phyloP scores from a whole-genome alignment of 2,329 filamentous ascomycete genomes.

The Ophiosphaerella korrae region DNA sequence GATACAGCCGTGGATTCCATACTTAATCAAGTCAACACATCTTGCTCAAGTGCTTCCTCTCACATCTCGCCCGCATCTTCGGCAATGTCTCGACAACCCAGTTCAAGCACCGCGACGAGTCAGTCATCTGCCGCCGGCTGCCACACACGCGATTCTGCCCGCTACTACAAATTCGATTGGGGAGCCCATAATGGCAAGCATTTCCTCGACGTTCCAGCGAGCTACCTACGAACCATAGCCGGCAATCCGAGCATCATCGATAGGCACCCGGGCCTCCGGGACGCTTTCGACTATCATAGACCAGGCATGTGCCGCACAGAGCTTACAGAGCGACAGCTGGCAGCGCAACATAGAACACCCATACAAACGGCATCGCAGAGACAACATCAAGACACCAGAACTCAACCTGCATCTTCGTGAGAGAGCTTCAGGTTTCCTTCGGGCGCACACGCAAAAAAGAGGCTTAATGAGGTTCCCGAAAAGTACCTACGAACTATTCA shows the following conservation, averaged over 20 bases:
- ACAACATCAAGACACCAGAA: neutral
- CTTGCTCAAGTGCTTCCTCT: neutral
- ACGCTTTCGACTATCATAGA: constrained; percentile 31
- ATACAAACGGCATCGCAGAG: neutral
- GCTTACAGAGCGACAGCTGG: neutral
- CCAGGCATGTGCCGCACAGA: constrained; percentile 20
- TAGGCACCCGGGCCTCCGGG: constrained; percentile 23
- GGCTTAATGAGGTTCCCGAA: constrained; percentile 22
- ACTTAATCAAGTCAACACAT: neutral
- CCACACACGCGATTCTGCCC: constrained; percentile 9
- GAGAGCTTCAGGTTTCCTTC: constrained; percentile 16
- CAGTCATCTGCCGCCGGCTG: neutral
- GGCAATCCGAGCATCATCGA: constrained; percentile 25
- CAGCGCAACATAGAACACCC: constrained; percentile 1
- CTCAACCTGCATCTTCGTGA: neutral
- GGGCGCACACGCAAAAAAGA: constrained; percentile 15
- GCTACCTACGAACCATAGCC: constrained; percentile 28
- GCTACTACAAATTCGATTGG: constrained; percentile 29
- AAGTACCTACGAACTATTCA: constrained; percentile 27
- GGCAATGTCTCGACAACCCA: constrained; percentile 14
- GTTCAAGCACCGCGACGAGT: constrained; percentile 15
- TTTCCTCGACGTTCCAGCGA: constrained; percentile 25
- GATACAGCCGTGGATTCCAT: neutral
- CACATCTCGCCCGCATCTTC: constrained; percentile 10
- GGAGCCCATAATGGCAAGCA: constrained; percentile 20